Base-by-base conservation (phyloP, 257 asterid genomes). In the Salvia miltiorrhiza region DNA sequence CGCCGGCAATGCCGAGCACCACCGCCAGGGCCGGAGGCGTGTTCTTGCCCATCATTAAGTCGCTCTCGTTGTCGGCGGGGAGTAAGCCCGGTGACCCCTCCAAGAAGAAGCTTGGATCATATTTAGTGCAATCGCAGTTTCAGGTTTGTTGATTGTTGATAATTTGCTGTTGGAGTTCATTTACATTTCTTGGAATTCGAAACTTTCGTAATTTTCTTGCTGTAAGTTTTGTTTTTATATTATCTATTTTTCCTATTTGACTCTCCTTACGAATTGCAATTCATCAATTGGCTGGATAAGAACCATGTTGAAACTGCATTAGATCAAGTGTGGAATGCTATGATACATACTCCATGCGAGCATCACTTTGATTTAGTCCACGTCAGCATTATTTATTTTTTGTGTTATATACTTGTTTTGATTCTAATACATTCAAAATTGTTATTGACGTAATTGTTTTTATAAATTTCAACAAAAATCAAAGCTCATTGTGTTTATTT, bases 1-100 rank as follows among this genome's bases (percentile, higher is more conserved):
- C 98, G 41, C 98, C 95, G 71, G 98, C 96, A 20, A 93, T 93
- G 98, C 98, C 97, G 23, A 93, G 98, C 73, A 87, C 98, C 64
- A 93, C 98, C 2, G 98, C 98, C 2, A 88, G 98, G 77, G 98
- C 97, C 5, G 98, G 98, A 4, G 97, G 98, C 0, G 95, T 93
- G 14, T 93, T 93, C 75, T 74, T 88, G 86, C 98, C 98, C 1
- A 87, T 93, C 68, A 90, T 93, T 48, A 88, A 90, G 80, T 90
- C 98, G 0, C 78, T 93, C 73, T 85, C 97, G 4, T 78, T 87
- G 74, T 86, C 96, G 0, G 90, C 95, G 0, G 97, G 97, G 83
- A 93, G 98, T 72, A 80, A 78, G 40, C 97, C 98, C 0, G 83
- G 82, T 2, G 89, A 87, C 9, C 83, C 97, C 17, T 93, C 98